A percentile compares a stretch with the other conserved stretches of the same genome.
phyloP scores from a whole-genome alignment of 768 basidiomycete species.

The Leucosporidium yakuticum region DNA sequence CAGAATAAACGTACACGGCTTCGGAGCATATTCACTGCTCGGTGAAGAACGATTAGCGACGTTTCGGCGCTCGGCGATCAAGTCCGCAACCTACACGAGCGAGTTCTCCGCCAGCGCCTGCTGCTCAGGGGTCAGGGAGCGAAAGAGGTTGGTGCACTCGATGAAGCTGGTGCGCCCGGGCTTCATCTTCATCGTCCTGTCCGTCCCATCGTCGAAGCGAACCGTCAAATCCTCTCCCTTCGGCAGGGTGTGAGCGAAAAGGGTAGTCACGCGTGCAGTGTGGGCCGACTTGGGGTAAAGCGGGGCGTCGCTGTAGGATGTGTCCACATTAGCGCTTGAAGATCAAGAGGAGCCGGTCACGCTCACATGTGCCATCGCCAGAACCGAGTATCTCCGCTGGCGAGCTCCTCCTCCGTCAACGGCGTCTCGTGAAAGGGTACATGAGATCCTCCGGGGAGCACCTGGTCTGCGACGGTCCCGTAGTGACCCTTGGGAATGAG shows the following conservation, averaged over 20 bases:
- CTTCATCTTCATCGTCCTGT: not conserved
- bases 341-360: not conserved
- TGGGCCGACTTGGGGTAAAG: not conserved
- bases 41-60: no score
- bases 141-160: not conserved
- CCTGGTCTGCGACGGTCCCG: not conserved
- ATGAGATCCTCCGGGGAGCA: not conserved
- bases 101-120: no score
- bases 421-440: not conserved
- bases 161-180: not conserved
- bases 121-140: no score
- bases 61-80: no score
- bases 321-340: not conserved
- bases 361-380: constrained; percentile 1
- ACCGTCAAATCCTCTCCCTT: not conserved
- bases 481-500: not conserved
- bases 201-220: not conserved
- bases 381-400: not conserved
- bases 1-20: no score
- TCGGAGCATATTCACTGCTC: no score
- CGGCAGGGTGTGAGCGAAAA: not conserved
- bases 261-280: not conserved
- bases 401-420: not conserved
- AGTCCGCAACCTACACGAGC: no score
- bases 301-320: not conserved